Evolutionary conservation across 2,329 filamentous ascomycete species (phyloP).

Genomic region (Apiospora hydei): DNA sequence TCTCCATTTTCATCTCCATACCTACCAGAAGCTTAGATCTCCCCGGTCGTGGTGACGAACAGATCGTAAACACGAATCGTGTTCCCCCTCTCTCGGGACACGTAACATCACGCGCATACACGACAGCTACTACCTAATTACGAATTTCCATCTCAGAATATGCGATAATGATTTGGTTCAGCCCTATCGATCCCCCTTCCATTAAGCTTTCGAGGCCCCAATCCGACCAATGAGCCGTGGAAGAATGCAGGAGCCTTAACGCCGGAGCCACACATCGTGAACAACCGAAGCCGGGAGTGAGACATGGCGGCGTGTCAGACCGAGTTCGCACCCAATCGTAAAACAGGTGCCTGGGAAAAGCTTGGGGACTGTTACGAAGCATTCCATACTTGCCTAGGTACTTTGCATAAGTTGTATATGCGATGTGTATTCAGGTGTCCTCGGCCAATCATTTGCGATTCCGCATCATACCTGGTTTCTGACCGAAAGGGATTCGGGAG

Average conservation of each 20-base stretch:
- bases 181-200: neutral
- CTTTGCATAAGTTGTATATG: neutral
- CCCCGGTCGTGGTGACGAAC: neutral
- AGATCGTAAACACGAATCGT: conserved; percentile 15
- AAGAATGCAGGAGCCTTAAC: conserved; percentile 17
- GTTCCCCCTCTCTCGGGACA: neutral
- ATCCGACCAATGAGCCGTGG: conserved; percentile 9
- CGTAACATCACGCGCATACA: conserved; percentile 17
- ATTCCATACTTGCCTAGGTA: no score
- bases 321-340: neutral
- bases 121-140: neutral
- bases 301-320: conserved; percentile 11
- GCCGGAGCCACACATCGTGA: neutral
- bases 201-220: conserved; percentile 15
- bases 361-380: neutral
- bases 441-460: neutral
- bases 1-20: neutral
- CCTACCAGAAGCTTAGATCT: neutral
- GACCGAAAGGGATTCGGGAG: neutral
- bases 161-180: conserved; percentile 16
- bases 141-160: conserved; percentile 2
- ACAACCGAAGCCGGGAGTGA: conserved; percentile 10
- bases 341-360: conserved; percentile 6
- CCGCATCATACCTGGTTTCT: neutral
- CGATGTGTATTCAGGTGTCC: neutral